Conservation (phyloP, 345 rosid species). For the Gossypium thurberi region DNA sequence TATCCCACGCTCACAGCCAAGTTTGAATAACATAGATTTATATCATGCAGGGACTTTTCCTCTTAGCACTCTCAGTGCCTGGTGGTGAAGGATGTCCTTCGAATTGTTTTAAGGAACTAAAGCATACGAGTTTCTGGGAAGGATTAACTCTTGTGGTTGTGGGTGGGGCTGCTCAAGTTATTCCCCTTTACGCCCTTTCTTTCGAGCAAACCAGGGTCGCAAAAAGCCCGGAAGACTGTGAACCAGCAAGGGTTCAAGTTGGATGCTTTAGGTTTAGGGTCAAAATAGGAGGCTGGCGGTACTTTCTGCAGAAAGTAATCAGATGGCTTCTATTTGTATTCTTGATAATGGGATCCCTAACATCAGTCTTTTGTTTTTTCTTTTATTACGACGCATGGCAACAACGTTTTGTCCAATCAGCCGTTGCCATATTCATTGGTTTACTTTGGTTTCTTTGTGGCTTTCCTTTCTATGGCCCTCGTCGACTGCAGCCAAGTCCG, state of each 20-base stretch:
- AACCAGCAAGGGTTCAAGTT: background rate
- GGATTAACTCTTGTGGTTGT: background rate
- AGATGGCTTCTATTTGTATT: background rate
- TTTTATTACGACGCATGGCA: background rate
- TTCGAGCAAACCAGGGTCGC: background rate
- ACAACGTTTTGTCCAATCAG: background rate
- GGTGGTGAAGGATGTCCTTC: background rate
- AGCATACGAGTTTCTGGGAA: background rate
- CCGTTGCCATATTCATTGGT: background rate
- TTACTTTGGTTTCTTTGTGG: slow-evolving; percentile 10
- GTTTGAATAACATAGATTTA: no score
- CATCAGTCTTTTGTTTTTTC: background rate
- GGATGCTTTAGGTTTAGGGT: background rate
- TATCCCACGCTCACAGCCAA: no score
- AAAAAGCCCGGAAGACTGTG: background rate
- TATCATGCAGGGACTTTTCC: background rate
- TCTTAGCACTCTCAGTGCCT: background rate
- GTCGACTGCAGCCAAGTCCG: background rate
- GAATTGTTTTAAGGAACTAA: background rate
- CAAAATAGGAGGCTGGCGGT: background rate
- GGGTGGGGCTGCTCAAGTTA: slow-evolving; percentile 5
- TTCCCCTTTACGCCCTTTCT: slow-evolving; percentile 4
- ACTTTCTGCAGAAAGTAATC: background rate
- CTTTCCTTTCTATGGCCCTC: background rate
- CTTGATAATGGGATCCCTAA: background rate